Evolutionary conservation across 345 rosid genomes (phyloP).

Genomic region (Aquilaria yunnanensis): DNA sequence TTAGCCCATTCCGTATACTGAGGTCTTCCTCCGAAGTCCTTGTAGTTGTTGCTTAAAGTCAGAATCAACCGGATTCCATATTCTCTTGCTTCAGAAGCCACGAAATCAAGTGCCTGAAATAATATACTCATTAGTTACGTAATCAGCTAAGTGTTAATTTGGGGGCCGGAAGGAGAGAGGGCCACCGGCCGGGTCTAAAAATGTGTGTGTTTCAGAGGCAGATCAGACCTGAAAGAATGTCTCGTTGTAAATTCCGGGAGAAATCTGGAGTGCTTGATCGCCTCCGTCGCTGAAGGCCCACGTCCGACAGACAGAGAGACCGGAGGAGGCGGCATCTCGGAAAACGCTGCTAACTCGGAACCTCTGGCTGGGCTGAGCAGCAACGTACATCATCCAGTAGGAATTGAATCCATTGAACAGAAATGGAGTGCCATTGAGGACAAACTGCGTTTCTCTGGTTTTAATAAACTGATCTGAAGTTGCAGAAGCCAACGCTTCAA

Average conservation of each 20-base stretch:
- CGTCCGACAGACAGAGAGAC: constrained; percentile 37
- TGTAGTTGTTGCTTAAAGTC: constrained; percentile 33
- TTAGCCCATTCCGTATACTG: constrained; percentile 41
- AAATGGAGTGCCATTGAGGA: constrained; percentile 28
- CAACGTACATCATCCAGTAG: constrained; percentile 44
- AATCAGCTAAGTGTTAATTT: background rate
- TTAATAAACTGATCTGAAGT: constrained; percentile 11
- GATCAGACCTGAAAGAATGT: constrained; percentile 29
- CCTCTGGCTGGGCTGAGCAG: constrained; percentile 19
- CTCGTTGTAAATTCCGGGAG: constrained; percentile 36
- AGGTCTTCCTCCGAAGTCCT: constrained; percentile 34
- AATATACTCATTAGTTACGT: background rate
- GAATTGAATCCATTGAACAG: constrained; percentile 49
- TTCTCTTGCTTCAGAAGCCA: constrained; percentile 37
- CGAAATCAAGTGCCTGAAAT: constrained; percentile 41
- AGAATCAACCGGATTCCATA: constrained; percentile 28
- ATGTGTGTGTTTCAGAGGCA: background rate
- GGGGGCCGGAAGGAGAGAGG: background rate
- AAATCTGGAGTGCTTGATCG: constrained; percentile 27
- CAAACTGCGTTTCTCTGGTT: constrained; percentile 26
- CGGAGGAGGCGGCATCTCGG: constrained; percentile 24
- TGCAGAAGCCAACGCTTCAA: too few species aligned
- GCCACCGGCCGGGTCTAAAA: background rate
- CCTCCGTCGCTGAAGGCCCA: constrained; percentile 51
- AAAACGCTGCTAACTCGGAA: constrained; percentile 25